Conservation (phyloP, 257 asterid genomes). For the Solanum clarkiae region DNA sequence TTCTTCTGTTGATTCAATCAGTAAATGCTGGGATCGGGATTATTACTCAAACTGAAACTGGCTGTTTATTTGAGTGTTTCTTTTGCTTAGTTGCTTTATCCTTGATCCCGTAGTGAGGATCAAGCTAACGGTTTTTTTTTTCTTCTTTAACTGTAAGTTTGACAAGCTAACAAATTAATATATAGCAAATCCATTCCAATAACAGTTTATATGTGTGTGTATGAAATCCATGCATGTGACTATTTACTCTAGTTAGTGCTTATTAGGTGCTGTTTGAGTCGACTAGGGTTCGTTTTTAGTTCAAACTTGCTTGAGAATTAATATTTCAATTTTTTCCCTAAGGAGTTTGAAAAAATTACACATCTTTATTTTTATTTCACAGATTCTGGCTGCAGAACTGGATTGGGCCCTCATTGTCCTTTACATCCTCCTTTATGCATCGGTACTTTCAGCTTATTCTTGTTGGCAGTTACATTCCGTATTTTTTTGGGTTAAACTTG, state of each 20-base stretch:
- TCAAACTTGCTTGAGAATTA: neutral
- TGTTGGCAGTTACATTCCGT: neutral
- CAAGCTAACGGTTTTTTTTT: neutral
- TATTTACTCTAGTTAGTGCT: neutral
- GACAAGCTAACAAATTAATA: neutral
- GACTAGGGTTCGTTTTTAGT: neutral
- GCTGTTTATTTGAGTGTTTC: neutral
- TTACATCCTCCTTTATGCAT: constrained; percentile 67
- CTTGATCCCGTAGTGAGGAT: neutral
- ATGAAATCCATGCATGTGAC: neutral
- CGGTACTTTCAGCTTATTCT: constrained; percentile 30
- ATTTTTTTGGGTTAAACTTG: neutral
- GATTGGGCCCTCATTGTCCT: constrained; percentile 85
- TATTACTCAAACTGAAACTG: neutral
- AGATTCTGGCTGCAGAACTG: constrained; percentile 99
- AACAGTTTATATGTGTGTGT: neutral
- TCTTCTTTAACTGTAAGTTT: too few species aligned
- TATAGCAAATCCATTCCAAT: neutral
- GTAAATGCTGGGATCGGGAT: neutral
- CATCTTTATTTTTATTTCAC: constrained; percentile 5
- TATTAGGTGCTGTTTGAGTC: neutral
- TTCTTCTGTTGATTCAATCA: neutral
- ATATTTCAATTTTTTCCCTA: neutral
- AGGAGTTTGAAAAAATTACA: neutral
- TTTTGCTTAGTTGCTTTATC: neutral